These are phyloP conservation scores for Cordyceps fumosorosea DNA, from an alignment of 2,329 filamentous ascomycete genomes.

Conservation along the genomic window DNA sequence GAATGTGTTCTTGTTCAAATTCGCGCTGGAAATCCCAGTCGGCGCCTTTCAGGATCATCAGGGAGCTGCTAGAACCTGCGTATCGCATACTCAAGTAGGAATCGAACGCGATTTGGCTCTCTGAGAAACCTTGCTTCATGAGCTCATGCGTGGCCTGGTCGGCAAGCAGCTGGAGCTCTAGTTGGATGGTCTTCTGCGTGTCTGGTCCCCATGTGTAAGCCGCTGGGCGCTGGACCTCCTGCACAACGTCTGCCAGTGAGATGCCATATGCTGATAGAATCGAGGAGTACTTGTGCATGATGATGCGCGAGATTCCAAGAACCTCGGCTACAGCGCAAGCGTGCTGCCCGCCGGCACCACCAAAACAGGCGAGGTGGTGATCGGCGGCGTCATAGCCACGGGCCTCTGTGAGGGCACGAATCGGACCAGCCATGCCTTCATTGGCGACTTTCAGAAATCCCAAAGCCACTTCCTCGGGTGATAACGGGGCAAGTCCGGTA, in stretches of 20 bases:
- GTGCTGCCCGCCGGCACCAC: constrained; percentile 36
- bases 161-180: constrained; percentile 20
- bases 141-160: constrained; percentile 20
- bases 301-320: constrained; percentile 35
- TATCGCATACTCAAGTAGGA: constrained; percentile 38
- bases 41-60: constrained; percentile 28
- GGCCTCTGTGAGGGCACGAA: constrained; percentile 29
- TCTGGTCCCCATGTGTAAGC: constrained; percentile 24
- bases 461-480: constrained; percentile 29
- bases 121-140: constrained; percentile 23
- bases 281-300: constrained; percentile 39
- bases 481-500: constrained; percentile 23
- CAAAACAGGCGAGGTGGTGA: constrained; percentile 31
- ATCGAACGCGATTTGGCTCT: constrained; percentile 34
- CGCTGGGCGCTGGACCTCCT: constrained; percentile 33
- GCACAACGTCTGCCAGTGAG: constrained; percentile 38
- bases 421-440: constrained; percentile 30
- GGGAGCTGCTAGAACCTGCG: constrained; percentile 34
- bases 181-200: constrained; percentile 16
- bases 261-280: constrained; percentile 42
- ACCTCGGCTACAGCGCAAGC: constrained; percentile 36
- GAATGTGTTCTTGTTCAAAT: constrained; percentile 54
- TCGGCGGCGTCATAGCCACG: constrained; percentile 29
- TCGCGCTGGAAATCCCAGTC: constrained; percentile 20
- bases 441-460: constrained; percentile 32